phyloP scores from a whole-genome alignment of 176 grass and related monocot species.

The Alloteropsis semialata region DNA sequence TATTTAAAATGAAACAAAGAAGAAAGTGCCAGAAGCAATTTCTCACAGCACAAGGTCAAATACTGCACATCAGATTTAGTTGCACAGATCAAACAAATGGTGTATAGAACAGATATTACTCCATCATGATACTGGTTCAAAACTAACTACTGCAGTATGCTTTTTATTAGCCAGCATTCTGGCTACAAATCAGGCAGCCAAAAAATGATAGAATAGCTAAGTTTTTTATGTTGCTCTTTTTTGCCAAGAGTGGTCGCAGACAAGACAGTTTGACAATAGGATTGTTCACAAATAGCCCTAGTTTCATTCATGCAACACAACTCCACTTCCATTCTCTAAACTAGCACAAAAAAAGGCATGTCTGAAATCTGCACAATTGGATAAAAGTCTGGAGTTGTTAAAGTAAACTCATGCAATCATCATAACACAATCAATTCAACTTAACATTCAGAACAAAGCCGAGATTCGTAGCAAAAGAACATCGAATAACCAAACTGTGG shows the following conservation, averaged over 20 bases:
- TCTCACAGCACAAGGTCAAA: neutral
- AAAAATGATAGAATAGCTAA: neutral
- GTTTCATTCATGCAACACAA: neutral
- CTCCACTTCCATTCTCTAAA: neutral
- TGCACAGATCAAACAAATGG: neutral
- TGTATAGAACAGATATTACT: neutral
- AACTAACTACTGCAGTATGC: neutral
- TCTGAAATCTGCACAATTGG: neutral
- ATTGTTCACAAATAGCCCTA: too few relatives aligned
- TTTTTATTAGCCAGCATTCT: neutral
- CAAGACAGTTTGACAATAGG: neutral
- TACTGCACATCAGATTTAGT: neutral
- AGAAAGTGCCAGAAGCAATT: neutral
- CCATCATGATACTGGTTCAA: neutral
- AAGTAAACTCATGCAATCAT: neutral
- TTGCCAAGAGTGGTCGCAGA: neutral
- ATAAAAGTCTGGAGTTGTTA: neutral
- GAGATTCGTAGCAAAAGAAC: neutral
- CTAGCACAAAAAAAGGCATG: neutral
- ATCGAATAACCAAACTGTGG: neutral
- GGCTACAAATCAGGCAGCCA: neutral
- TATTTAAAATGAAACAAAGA: slow-evolving; percentile 20
- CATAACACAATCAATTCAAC: neutral
- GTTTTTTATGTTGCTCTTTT: neutral
- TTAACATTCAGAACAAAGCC: neutral